phyloP scores from a whole-genome alignment of 2,329 filamentous ascomycete genomes.

The Aureobasidium sp. region DNA sequence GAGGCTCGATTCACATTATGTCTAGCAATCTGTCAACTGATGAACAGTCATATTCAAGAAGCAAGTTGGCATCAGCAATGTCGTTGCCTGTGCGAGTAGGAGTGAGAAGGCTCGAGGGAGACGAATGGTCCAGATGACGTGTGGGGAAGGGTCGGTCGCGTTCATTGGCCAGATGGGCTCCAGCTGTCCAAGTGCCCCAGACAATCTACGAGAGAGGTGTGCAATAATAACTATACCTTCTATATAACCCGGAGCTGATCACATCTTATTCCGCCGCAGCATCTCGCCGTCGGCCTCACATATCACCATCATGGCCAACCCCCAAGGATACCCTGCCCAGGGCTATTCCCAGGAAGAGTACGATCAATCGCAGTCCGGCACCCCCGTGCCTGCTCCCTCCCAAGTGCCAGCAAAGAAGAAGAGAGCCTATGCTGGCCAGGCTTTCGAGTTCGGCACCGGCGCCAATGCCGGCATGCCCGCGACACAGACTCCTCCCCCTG shows the following conservation, averaged over 20 bases:
- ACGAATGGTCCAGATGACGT: neutral
- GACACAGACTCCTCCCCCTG: slow-evolving; percentile 31
- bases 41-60: neutral
- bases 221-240: neutral
- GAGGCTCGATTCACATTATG: neutral
- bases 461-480: slow-evolving; percentile 56
- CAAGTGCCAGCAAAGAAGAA: slow-evolving; percentile 61
- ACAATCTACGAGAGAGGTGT: neutral
- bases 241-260: neutral
- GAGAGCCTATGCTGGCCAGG: slow-evolving; percentile 86
- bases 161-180: slow-evolving; percentile 1
- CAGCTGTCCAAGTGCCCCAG: neutral
- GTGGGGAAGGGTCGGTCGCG: neutral
- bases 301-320: slow-evolving; percentile 14
- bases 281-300: neutral
- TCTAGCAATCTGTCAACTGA: neutral
- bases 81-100: neutral
- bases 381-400: slow-evolving; percentile 18
- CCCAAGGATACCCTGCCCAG: slow-evolving; percentile 17
- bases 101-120: neutral
- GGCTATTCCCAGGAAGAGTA: slow-evolving; percentile 18
- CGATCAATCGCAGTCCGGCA: slow-evolving; percentile 15
- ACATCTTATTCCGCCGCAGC: neutral
- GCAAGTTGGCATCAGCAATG: neutral
- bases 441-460: slow-evolving; percentile 84